Base-by-base conservation (phyloP, 2,329 filamentous ascomycete species). In the Exophiala spinifera region DNA sequence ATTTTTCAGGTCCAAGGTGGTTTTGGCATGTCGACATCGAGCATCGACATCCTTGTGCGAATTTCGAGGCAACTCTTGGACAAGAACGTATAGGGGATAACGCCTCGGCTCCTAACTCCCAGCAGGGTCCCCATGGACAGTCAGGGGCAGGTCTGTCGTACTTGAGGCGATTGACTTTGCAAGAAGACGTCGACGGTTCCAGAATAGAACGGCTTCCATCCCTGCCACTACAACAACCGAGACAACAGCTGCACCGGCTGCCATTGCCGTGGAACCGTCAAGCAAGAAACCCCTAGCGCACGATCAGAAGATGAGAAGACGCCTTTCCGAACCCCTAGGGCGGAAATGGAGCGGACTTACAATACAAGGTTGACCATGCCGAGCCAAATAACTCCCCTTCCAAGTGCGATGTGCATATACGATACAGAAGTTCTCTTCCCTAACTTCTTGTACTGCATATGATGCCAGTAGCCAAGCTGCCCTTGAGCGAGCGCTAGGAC, bases 401-500 rank as follows among this genome's bases (percentile, higher is more conserved):
- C 65, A 5, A 66, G 49, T 17, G 63, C 60, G 7, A 61, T 51
- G 36, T 66, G 65, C 10, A 62, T 23, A 34, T 51, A 51, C 17
- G 50, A 49, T 8, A 37, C 19, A 3, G 31, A 34, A 3, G 34
- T 55, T 39, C 55, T n/a, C 36, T 23, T 13, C 50, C 61, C 37
- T 46, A 56, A 19, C 31, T 55, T 54, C 44, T 62, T 65, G 57
- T 67, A 71, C 49, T 68, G 57, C 7, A 62, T 44, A 56, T 72
- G 71, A 49, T 73, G 68, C 46, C 65, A 61, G 10, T 69, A 62
- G 6, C 71, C 71, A 6, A 71, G 60, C 8, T 62, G 57, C 49
- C 68, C 64, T 53, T 73, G 71, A 6, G 67, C 42, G 36, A 69
- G 50, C 7, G 69, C 55, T 1, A 59, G 57, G 19, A 64, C 56